A percentile compares a stretch with the other conserved stretches of the same genome.
phyloP scores from a whole-genome alignment of 208 protist species.

The Wallacemonas sp. region DNA sequence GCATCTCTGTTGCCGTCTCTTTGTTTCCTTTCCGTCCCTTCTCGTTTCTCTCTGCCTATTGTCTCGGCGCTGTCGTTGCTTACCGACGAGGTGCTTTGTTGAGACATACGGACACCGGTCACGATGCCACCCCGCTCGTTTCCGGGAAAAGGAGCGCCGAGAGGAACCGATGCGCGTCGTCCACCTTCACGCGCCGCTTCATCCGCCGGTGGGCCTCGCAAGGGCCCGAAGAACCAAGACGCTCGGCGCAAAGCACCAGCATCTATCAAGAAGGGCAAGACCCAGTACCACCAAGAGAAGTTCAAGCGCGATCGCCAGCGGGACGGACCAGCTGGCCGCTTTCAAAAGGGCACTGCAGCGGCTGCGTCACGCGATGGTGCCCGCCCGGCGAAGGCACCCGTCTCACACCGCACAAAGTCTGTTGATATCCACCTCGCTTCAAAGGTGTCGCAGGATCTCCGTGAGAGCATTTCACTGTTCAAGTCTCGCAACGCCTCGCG shows the following conservation, averaged over 20 bases:
- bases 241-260: not conserved
- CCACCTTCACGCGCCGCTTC: not conserved
- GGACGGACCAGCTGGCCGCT: not conserved
- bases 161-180: not conserved
- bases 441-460: constrained; percentile 69
- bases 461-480: constrained; percentile 62
- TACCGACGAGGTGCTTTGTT: too few relatives aligned
- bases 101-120: too few relatives aligned
- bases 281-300: constrained; percentile 57
- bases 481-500: constrained; percentile 37
- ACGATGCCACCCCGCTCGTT: constrained; percentile 17
- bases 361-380: not conserved
- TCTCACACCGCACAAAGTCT: constrained; percentile 51
- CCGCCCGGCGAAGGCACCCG: not conserved
- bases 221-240: not conserved
- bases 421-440: constrained; percentile 80
- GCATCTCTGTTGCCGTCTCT: not conserved
- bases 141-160: not conserved
- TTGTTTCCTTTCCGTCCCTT: not conserved
- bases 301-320: constrained; percentile 34
- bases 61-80: too few relatives aligned
- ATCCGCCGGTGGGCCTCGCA: too few relatives aligned
- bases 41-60: too few relatives aligned
- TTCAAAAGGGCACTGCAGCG: not conserved
- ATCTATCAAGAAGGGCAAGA: constrained; percentile 54